Conservation (phyloP, 345 rosid species). For the Balakata baccata region DNA sequence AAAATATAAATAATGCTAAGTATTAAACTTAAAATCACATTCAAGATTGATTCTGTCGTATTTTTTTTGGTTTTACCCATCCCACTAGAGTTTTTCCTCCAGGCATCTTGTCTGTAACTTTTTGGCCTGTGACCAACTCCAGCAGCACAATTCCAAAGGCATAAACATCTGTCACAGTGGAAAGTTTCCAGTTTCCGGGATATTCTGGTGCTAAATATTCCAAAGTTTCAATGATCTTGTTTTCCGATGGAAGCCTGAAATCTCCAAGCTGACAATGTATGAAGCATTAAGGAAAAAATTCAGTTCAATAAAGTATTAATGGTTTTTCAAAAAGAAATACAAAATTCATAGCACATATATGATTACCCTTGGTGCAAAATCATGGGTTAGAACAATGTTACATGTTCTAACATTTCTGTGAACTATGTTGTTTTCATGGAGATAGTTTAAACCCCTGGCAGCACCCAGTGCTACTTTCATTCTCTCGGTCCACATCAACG, state of each 20-base stretch:
- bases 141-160: constrained; percentile 39
- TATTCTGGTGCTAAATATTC: constrained; percentile 36
- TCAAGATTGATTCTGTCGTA: not conserved
- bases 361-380: constrained; percentile 36
- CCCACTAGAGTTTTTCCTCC: constrained; percentile 18
- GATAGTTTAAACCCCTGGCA: constrained; percentile 36
- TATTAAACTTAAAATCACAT: no score
- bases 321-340: not conserved
- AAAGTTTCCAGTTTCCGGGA: constrained; percentile 20
- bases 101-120: constrained; percentile 10
- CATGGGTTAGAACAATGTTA: constrained; percentile 38
- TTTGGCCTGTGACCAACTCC: constrained; percentile 39
- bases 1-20: not conserved
- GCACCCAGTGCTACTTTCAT: constrained; percentile 34
- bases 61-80: constrained; percentile 30
- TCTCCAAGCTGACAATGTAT: constrained; percentile 31
- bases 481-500: constrained; percentile 37
- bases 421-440: constrained; percentile 36
- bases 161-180: constrained; percentile 35
- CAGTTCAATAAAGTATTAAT: not conserved
- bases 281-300: not conserved
- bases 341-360: not conserved
- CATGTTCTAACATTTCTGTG: constrained; percentile 31
- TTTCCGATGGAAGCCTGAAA: constrained; percentile 22
- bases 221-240: constrained; percentile 1